Evolutionary conservation across 495 filamentous ascomycete genomes (phyloP), one percentile per base, ranked within the genome.

Genomic region (Daldinia childiae): DNA sequence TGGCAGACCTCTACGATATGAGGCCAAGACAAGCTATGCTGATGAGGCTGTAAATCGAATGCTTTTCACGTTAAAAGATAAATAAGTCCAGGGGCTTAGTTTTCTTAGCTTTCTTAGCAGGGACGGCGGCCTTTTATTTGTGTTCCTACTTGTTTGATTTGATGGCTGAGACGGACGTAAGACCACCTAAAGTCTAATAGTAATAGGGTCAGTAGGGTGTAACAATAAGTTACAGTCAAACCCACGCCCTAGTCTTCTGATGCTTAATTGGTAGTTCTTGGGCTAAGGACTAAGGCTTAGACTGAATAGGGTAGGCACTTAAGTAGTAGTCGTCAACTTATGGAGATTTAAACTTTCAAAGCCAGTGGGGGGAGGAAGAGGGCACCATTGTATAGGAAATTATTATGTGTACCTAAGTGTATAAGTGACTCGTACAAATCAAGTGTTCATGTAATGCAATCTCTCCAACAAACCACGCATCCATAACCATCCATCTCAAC

Each of bases 1-100:
- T 73, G 70, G 70, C 66, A 55, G 45, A 17, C 36, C 36, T 61
- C 41, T 62, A 64, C 26, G 64, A 68, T 68, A 72, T 68, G 64
- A 58, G 54, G 63, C 60, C 60, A 70, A 71, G 64, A 56, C 64
- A 68, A 68, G 65, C 54, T 56, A 29, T 68, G 38, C 27, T 57
- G 57, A 26, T 61, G 26, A 66, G 60, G 41, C 26, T 39, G 30
- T 27, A 58, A 21, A 57, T 27, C 17, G 15, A 65, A 54, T 65
- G 17, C 34, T 65, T 21, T 39, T 58, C 51, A 62, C 62, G 57
- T 58, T 32, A n/a, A 39, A 39, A 73, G 57, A 66, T 66, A 66
- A 41, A 57, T 55, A 54, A 61, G 21, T 58, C 62, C 30, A 52
- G 70, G 56, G 65, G 70, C 65, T 69, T 39, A 66, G 66, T 7